These are phyloP conservation scores for Cornus kousa DNA, from an alignment of 148 eudicot genomes.

Conservation along the genomic window DNA sequence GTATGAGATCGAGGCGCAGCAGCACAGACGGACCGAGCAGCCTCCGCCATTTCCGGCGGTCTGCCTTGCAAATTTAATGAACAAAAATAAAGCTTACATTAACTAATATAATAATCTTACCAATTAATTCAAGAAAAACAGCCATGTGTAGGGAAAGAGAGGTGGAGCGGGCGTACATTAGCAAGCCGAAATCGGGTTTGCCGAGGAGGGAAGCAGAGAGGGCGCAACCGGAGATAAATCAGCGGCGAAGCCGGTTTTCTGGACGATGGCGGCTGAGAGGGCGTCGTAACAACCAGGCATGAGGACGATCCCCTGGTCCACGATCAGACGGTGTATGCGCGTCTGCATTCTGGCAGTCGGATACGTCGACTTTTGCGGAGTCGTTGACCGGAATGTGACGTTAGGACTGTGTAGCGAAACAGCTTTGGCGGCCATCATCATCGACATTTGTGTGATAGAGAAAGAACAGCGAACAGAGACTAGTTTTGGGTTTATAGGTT, in stretches of 20 bases:
- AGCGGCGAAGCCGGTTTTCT: slow-evolving; percentile 6
- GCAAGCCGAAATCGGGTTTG: slow-evolving; percentile 5
- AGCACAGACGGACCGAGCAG: slow-evolving; percentile 19
- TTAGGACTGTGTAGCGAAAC: too few species aligned
- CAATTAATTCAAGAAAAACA: background rate
- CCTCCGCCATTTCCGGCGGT: slow-evolving; percentile 30
- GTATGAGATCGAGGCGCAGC: slow-evolving; percentile 14
- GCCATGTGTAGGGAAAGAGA: background rate
- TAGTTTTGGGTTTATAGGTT: too few species aligned
- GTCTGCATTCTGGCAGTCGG: background rate
- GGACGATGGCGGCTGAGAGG: slow-evolving; percentile 5
- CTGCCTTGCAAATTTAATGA: background rate
- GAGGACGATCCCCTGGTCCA: slow-evolving; percentile 4
- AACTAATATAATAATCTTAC: background rate
- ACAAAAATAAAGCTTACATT: background rate
- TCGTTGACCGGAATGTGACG: background rate
- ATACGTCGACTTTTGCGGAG: background rate
- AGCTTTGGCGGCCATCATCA: too few species aligned
- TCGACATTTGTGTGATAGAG: too few species aligned
- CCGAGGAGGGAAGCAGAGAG: slow-evolving; percentile 12
- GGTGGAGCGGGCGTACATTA: background rate
- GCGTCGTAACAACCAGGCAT: slow-evolving; percentile 4
- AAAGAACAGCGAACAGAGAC: too few species aligned
- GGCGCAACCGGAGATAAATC: slow-evolving; percentile 9
- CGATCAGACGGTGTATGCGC: slow-evolving; percentile 11